Evolutionary conservation across 179 eudicot species (phyloP).

Genomic region (Actinidia polygama): DNA sequence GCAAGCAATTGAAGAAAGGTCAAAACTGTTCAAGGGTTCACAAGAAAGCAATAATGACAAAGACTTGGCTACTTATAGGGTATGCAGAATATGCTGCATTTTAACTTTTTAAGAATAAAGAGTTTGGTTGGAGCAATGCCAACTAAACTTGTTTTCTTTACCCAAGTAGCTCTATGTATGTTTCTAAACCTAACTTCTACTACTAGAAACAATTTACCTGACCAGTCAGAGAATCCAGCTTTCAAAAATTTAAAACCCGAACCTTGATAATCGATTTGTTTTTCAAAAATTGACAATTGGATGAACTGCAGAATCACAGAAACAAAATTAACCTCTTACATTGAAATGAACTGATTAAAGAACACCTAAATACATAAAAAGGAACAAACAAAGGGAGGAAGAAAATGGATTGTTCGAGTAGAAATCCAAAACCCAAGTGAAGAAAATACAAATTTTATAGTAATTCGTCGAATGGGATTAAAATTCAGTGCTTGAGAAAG

Average conservation of each 20-base stretch:
- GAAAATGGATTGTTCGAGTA: background rate
- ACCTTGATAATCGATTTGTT: too few species aligned
- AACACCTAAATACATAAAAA: background rate
- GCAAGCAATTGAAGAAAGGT: background rate
- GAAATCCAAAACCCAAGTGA: background rate
- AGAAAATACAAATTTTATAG: background rate
- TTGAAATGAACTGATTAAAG: background rate
- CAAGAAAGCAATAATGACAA: too few species aligned
- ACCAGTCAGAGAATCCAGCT: background rate
- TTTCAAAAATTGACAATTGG: background rate
- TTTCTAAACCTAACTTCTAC: background rate
- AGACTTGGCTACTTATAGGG: background rate
- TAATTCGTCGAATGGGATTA: too few species aligned
- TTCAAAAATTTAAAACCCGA: background rate
- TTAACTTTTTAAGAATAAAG: background rate
- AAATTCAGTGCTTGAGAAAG: background rate
- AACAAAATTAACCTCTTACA: background rate
- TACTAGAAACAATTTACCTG: background rate
- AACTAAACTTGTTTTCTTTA: background rate
- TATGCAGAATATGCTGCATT: background rate
- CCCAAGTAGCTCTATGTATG: background rate
- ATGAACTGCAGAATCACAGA: background rate
- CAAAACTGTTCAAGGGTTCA: background rate
- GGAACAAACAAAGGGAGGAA: background rate
- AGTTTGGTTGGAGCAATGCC: background rate